Evolutionary conservation across 2,329 filamentous ascomycete species (phyloP).

Genomic region (Pestalotiopsis sp.): DNA sequence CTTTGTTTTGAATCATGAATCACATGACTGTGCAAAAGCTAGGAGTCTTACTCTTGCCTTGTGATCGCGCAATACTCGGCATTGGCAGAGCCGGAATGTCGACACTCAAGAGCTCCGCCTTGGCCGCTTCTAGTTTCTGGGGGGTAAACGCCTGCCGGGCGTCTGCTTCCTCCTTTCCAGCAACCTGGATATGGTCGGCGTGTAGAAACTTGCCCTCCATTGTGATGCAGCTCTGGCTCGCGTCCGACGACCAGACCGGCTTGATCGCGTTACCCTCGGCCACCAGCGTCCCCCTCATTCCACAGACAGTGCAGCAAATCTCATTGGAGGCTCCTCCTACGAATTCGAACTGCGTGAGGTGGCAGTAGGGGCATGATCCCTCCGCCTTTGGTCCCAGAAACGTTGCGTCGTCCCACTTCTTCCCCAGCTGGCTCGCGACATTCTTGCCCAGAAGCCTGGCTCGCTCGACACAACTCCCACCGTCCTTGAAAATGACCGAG

Average conservation of each 20-base stretch:
- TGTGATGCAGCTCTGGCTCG: conserved; percentile 6
- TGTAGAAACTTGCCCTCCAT: conserved; percentile 8
- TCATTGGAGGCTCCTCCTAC: not conserved
- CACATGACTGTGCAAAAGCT: not conserved
- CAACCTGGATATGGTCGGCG: conserved; percentile 4
- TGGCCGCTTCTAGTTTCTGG: not conserved
- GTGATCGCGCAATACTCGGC: not conserved
- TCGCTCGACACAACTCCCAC: not conserved
- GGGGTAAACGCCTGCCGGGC: not conserved
- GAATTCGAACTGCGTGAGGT: conserved; percentile 8
- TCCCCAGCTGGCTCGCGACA: conserved; percentile 9
- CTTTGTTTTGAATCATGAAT: too few relatives aligned
- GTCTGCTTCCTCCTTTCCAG: not conserved
- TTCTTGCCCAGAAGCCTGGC: conserved; percentile 2
- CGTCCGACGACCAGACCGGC: not conserved
- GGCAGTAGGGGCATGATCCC: conserved; percentile 6
- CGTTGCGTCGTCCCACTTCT: not conserved
- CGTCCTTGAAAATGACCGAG: conserved; percentile 9
- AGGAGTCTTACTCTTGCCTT: not conserved
- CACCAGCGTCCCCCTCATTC: not conserved
- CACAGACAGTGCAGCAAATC: conserved; percentile 1
- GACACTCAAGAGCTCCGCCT: not conserved
- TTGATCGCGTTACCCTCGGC: not conserved
- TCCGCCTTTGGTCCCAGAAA: conserved; percentile 1
- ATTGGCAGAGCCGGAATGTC: not conserved